Base-by-base conservation (phyloP, 2,329 filamentous ascomycete species). In the Clarireedia sp. region DNA sequence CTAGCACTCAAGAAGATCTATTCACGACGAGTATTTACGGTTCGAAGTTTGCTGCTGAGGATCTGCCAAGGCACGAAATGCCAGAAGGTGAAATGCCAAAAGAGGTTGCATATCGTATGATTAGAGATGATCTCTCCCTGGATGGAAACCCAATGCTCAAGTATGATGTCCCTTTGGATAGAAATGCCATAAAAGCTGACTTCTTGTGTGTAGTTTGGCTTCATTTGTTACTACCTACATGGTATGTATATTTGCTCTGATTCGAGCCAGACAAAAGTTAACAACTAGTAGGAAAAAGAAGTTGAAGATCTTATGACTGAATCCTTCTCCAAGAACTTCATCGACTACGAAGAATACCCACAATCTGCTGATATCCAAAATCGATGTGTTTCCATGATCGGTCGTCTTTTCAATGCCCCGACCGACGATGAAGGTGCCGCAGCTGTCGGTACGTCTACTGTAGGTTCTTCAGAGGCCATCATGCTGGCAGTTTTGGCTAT, bases 181-280 rank as follows among this genome's bases (percentile, higher is more conserved):
- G 40, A 19, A n/a, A 33, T 53, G 36, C n/a, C 37, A n/a, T 5
- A 33, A 5, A 38, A 17, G 40, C 57, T 60, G 45, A 58, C 3
- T 19, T 23, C 2, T 67, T 64, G 0, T 48, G 9, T 63, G 65
- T 61, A 94, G 89, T 71, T 73, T 97, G 65, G 91, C 92, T 29
- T 91, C 86, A 38, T 97, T 97, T 68, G 90, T 96, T 62, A 96
- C 91, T 1, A 96, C 92, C 0, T 96, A 95, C 76, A 96, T 96
- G 90, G 87, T 89, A 76, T 64, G 73, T 49, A 10, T 7, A 21
- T 41, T 3, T 29, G 38, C 21, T 46, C 6, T 10, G 2, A 2
- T n/a, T 7, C 21, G 3, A 10, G 17, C 14, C 33, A 21, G 14
- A 47, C 3, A 37, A 57, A 57, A 17, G 19, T 17, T 36, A n/a